phyloP scores from a whole-genome alignment of 1,139 yeast genomes.

The Scheffersomyces quercinus region DNA sequence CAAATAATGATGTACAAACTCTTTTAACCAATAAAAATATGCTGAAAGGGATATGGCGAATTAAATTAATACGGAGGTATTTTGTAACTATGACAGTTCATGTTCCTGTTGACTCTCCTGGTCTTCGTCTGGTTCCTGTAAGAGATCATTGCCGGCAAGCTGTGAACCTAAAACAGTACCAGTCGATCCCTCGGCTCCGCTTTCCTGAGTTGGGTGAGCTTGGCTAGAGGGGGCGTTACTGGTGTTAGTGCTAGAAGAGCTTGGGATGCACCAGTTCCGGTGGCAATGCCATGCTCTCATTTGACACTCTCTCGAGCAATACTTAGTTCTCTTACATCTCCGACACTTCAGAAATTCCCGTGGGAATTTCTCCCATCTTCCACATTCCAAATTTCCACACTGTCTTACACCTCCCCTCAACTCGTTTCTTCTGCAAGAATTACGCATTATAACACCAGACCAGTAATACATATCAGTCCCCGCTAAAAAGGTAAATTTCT shows the following conservation, averaged over 20 bases:
- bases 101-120: constrained; percentile 1
- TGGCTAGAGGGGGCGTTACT: constrained; percentile 13
- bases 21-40: no score
- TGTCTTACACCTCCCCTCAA: constrained; percentile 86
- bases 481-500: constrained; percentile 77
- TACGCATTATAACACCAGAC: constrained; percentile 97
- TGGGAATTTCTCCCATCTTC: constrained; percentile 92
- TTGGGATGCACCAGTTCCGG: constrained; percentile 87
- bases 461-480: constrained; percentile 85
- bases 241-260: constrained; percentile 27
- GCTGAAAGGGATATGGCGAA: no score
- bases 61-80: not conserved
- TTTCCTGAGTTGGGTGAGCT: not conserved
- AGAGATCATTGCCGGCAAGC: not conserved
- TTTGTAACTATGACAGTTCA: not conserved
- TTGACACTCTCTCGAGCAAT: constrained; percentile 92
- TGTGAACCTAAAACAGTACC: no score
- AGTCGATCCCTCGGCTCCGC: not conserved
- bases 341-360: constrained; percentile 94
- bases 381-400: constrained; percentile 91
- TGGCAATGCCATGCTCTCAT: constrained; percentile 90
- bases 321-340: constrained; percentile 90
- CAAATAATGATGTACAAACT: no score
- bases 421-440: constrained; percentile 91
- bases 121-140: constrained; percentile 8